Percentiles rank a stretch among this genome's conserved stretches.
These are phyloP conservation scores for Podospora sp. DNA, from an alignment of 495 filamentous ascomycete species.

Conservation along the genomic window DNA sequence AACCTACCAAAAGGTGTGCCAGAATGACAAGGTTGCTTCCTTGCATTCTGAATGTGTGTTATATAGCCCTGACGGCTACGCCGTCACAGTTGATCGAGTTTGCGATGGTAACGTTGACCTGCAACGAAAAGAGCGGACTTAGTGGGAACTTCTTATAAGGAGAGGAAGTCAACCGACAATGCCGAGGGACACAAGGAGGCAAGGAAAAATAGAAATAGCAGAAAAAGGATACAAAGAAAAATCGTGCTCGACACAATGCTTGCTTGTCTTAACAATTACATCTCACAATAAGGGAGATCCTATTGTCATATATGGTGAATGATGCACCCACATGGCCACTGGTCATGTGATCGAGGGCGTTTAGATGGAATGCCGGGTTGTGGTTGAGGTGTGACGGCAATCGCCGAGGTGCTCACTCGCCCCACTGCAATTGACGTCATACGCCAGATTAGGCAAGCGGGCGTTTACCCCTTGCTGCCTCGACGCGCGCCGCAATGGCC, in stretches of 20 bases:
- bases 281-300: neutral
- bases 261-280: neutral
- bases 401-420: too few relatives aligned
- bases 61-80: too few relatives aligned
- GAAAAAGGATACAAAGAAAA: constrained; percentile 13
- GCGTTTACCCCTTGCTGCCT: too few relatives aligned
- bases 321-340: neutral
- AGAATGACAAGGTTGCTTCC: too few relatives aligned
- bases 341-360: neutral
- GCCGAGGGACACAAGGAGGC: constrained; percentile 14
- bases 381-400: too few relatives aligned
- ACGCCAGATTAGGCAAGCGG: too few relatives aligned
- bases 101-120: constrained; percentile 21
- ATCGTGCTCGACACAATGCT: constrained; percentile 7
- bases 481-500: too few relatives aligned
- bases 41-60: too few relatives aligned
- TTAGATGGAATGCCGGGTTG: too few relatives aligned
- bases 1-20: too few relatives aligned
- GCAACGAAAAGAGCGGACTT: constrained; percentile 23
- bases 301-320: constrained; percentile 16
- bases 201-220: constrained; percentile 8
- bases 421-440: too few relatives aligned
- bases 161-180: neutral
- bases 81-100: too few relatives aligned
- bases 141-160: constrained; percentile 5